A percentile compares a stretch with the other conserved stretches of the same genome.
These are phyloP conservation scores for Cyberlindnera veronae DNA, from an alignment of 805 yeast genomes.

Conservation along the genomic window DNA sequence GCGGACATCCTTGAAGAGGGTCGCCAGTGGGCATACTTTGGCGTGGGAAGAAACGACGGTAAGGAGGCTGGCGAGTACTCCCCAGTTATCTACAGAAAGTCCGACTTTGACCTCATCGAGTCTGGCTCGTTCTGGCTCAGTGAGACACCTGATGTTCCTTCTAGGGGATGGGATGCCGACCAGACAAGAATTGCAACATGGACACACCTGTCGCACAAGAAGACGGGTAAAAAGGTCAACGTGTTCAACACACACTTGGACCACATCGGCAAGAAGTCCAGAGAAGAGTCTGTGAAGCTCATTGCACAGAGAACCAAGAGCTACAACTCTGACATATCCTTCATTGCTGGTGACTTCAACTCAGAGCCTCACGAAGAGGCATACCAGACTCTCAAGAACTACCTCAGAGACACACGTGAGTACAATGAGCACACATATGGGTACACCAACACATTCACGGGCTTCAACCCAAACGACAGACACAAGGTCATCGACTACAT, in stretches of 20 bases:
- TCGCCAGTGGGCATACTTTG: conserved; percentile 46
- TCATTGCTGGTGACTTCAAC: conserved; percentile 58
- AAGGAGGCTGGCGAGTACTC: conserved; percentile 45
- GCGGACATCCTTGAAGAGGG: conserved; percentile 22
- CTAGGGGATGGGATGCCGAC: conserved; percentile 49
- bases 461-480: conserved; percentile 36
- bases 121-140: conserved; percentile 51
- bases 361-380: conserved; percentile 42
- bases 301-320: conserved; percentile 36
- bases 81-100: conserved; percentile 41
- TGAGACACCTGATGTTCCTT: conserved; percentile 50
- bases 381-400: conserved; percentile 36
- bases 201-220: conserved; percentile 29
- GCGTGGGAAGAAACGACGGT: conserved; percentile 54
- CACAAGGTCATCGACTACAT: conserved; percentile 32
- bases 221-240: conserved; percentile 21
- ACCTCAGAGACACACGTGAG: conserved; percentile 37
- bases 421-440: conserved; percentile 37
- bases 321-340: conserved; percentile 34
- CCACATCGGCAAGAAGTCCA: conserved; percentile 43
- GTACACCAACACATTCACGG: conserved; percentile 43
- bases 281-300: conserved; percentile 42
- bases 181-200: conserved; percentile 37
- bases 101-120: conserved; percentile 37
- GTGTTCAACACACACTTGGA: conserved; percentile 50